Evolutionary conservation across 345 rosid genomes (phyloP), one percentile per base, ranked within the genome.

Genomic region (Linum trigynum): DNA sequence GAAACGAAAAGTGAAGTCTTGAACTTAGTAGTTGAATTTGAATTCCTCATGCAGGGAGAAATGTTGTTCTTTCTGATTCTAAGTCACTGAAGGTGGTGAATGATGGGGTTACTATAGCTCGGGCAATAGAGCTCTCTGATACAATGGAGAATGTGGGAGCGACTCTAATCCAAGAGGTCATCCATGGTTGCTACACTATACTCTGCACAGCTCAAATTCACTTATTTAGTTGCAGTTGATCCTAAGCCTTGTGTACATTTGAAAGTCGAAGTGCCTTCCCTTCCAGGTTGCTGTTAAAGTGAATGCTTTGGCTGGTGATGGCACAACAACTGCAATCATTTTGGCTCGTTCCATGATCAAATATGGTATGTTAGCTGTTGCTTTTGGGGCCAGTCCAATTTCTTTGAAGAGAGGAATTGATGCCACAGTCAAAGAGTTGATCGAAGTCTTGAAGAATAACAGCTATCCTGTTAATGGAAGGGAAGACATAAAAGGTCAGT

Each of bases 271-370:
- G 59, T 67, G 60, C 43, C 41, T 80, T 41, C 9, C 38, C 12
- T 40, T 76, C 72, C 79, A 90, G 96, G 98, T 90, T 73, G 98
- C 88, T 14, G 74, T 69, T 72, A 83, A 82, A 72, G 87, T 84
- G 91, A 92, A 92, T 39, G 86, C 80, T 2, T 75, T 86, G 75
- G 98, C 94, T 45, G 97, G 98, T 63, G 97, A 90, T 77, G 97
- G 97, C 62, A 92, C 97, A 0, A 83, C 97, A 4, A 89, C 94
- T 56, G 96, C 96, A 1, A 83, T 86, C 39, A 78, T 91, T 66
- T 80, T 92, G 79, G 91, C 98, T 65, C 83, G 90, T 69, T 89
- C 73, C 60, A 83, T 89, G 86, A 82, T 90, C 75, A 87, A 81
- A 65, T 78, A 76, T 42, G 97, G 97, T 55, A 62, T 86, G 72